Evolutionary conservation across 164 flowering plant genomes (phyloP), one percentile per base, ranked within the genome.

Genomic region (Macadamia tetraphylla): DNA sequence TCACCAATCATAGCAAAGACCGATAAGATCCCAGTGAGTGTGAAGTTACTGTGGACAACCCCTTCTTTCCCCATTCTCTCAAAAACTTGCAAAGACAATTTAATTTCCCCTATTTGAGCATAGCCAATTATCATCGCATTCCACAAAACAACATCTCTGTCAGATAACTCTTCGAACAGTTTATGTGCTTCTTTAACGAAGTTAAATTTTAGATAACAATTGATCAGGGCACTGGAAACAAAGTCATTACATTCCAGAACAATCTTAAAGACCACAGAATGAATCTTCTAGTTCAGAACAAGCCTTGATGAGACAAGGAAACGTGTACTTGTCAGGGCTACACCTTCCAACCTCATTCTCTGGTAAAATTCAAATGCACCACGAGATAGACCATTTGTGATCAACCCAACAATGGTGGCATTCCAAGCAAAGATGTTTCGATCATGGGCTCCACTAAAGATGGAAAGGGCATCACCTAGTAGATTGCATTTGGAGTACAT

Each of bases 401-500:
- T 63, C 11, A 81, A 79, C 40, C 92, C 73, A 23, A 23, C 23
- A 23, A 23, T 23, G 23, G 23, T 23, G 23, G 23, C 23, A 23
- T 23, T 23, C 23, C 84, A 90, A 23, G 72, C 67, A 64, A 79
- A 88, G 9, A 87, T 78, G 70, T 88, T 88, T 11, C 0, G 11
- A 15, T 9, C 67, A 60, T 43, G 42, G 23, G 73, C 13, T 0
- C 69, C 63, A n/a, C 69, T 30, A 56, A 88, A 87, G 31, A 88
- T 74, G 0, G 67, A 29, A 9, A 82, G 6, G 10, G 94, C 92
- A 31, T 81, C 53, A 14, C n/a, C 15, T 15, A 81, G 75, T 32
- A 60, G 77, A 63, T 68, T 70, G 70, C 91, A 87, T 69, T 91
- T 87, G 61, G 91, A 85, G 74, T 91, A 91, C 86, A 87, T 83